Base-by-base conservation (phyloP, 2,329 filamentous ascomycete genomes). In the Colletotrichum sublineola region DNA sequence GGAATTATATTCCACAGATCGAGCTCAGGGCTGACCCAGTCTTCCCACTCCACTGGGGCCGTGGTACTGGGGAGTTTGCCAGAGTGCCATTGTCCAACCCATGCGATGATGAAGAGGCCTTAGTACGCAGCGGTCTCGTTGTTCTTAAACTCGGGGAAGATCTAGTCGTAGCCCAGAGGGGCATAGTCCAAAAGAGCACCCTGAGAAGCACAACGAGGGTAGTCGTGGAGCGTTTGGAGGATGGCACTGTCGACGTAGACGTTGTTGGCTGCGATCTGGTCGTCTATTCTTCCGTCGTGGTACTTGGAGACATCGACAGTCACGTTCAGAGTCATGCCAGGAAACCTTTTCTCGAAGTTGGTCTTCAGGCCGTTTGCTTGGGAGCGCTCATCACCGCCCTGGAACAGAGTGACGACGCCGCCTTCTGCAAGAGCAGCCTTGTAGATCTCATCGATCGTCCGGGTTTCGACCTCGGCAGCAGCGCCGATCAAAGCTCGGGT, bases 231-330 rank as follows among this genome's bases (percentile, higher is more conserved):
- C 0, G 86, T 87, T 75, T 89, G 87, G 4, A 89, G 76, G 7
- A 84, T 80, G 56, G 84, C 78, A 73, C 82, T 83, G 75, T 90
- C 88, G 29, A 85, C 81, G 12, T 80, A 81, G 15, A 84, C 78
- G 7, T 78, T 80, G 9, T 79, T 77, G 1, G 75, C 71, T 4
- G 81, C 83, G 1, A 88, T 77, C 68, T 86, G 84, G 48, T 82
- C 77, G 74, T 90, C 86, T 8, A 89, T 74, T 9, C 79, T 79
- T 24, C 75, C 79, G 67, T 88, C 84, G 74, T 87, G 87, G 73
- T 89, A 89, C 75, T 89, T 89, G 71, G 86, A 88, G 0, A 89
- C 76, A 70, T 89, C 87, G 55, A 89, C 85, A 0, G 87, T 88
- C 46, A 88, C 62, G 74, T 89, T 87, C 20, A 89, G 81, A 5